phyloP scores from a whole-genome alignment of 495 filamentous ascomycete species.

The Aspergillus heteromorphus region DNA sequence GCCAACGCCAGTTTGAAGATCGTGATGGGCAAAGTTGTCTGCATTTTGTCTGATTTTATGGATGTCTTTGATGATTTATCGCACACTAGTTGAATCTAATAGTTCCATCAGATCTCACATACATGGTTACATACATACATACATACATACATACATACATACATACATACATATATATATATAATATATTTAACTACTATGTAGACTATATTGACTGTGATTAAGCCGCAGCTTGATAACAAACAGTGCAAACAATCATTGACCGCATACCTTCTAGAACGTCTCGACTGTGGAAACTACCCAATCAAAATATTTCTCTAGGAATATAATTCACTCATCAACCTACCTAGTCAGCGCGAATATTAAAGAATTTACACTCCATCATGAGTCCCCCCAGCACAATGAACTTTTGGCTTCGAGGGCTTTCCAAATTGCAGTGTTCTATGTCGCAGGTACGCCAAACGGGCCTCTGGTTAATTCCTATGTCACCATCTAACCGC shows the following conservation, averaged over 20 bases:
- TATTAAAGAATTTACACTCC: too few species aligned
- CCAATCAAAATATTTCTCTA: not conserved
- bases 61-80: not conserved
- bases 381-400: not conserved
- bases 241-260: slow-evolving; percentile 33
- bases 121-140: too few species aligned
- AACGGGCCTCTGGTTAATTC: too few species aligned
- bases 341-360: too few species aligned
- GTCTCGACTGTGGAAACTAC: not conserved
- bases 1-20: not conserved
- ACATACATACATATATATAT: too few species aligned
- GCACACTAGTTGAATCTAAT: not conserved
- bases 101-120: too few species aligned
- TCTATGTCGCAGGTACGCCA: slow-evolving; percentile 8
- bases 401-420: not conserved
- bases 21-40: not conserved
- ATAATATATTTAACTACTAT: too few species aligned
- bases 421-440: not conserved
- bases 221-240: not conserved
- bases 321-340: too few species aligned
- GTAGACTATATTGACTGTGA: not conserved
- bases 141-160: too few species aligned
- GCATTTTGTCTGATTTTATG: not conserved
- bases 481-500: not conserved
- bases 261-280: not conserved